These are phyloP conservation scores for Penstemon newberryi DNA, from an alignment of 257 asterid genomes.

Conservation along the genomic window DNA sequence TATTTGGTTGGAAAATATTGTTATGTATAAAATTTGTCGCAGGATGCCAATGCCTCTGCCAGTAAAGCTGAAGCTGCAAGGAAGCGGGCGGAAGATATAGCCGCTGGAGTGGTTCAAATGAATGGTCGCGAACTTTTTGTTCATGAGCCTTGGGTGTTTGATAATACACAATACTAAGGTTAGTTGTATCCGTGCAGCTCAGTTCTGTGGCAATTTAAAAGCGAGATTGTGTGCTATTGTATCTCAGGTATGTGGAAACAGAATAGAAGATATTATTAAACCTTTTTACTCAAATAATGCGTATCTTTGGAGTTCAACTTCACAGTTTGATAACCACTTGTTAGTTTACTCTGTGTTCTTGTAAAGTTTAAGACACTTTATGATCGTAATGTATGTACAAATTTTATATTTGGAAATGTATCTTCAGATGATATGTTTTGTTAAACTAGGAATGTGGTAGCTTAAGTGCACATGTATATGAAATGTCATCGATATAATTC, in stretches of 20 bases:
- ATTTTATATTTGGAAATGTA: too few relatives aligned
- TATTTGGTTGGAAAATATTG: not conserved
- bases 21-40: not conserved
- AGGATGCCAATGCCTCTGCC: slow-evolving; percentile 72
- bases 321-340: too few relatives aligned
- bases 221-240: not conserved
- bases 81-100: slow-evolving; percentile 82
- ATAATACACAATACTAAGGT: slow-evolving; percentile 62
- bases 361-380: too few relatives aligned
- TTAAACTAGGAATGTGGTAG: too few relatives aligned
- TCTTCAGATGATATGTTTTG: too few relatives aligned
- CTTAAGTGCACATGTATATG: too few relatives aligned
- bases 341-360: too few relatives aligned
- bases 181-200: slow-evolving; percentile 1
- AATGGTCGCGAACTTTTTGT: slow-evolving; percentile 83
- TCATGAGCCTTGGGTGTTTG: slow-evolving; percentile 82
- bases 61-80: slow-evolving; percentile 63
- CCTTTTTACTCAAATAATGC: too few relatives aligned
- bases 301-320: too few relatives aligned
- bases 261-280: too few relatives aligned
- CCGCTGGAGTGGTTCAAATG: slow-evolving; percentile 71
- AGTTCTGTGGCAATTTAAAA: not conserved
- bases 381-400: too few relatives aligned
- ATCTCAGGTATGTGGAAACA: not conserved
- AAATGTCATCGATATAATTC: too few relatives aligned